Conservation (phyloP, 306 rosid species). For the Glycine latifolia region DNA sequence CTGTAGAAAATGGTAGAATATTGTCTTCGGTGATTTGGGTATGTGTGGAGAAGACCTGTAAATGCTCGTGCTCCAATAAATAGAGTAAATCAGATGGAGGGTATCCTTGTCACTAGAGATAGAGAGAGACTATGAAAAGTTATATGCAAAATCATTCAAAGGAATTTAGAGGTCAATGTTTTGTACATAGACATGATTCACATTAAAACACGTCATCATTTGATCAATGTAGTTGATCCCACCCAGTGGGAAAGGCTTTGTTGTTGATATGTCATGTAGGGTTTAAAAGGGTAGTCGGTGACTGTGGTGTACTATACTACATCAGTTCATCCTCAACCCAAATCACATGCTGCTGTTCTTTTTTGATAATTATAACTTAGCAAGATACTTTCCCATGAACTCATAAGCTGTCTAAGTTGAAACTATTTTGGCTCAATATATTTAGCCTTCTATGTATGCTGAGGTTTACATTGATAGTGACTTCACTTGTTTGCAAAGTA, state of each 20-base stretch:
- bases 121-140: not conserved
- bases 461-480: slow-evolving; percentile 25
- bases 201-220: not conserved
- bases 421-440: slow-evolving; percentile 11
- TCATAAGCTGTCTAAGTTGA: slow-evolving; percentile 20
- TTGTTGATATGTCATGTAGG: not conserved
- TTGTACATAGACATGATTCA: not conserved
- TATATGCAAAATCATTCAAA: not conserved
- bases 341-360: not conserved
- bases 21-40: not conserved
- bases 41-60: not conserved
- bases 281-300: not conserved
- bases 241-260: not conserved
- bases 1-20: not conserved
- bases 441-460: not conserved
- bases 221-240: not conserved
- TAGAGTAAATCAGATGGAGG: not conserved
- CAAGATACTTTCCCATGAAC: slow-evolving; percentile 26
- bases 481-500: slow-evolving; percentile 35
- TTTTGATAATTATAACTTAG: not conserved
- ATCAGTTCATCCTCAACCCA: not conserved
- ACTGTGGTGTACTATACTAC: not conserved
- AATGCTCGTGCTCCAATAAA: rapidly evolving
- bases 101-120: not conserved
- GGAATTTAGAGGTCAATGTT: slow-evolving; percentile 6